Percentiles rank a stretch among this genome's conserved stretches.
These are phyloP conservation scores for Euphorbia peplus DNA, from an alignment of 345 rosid species.

Conservation along the genomic window DNA sequence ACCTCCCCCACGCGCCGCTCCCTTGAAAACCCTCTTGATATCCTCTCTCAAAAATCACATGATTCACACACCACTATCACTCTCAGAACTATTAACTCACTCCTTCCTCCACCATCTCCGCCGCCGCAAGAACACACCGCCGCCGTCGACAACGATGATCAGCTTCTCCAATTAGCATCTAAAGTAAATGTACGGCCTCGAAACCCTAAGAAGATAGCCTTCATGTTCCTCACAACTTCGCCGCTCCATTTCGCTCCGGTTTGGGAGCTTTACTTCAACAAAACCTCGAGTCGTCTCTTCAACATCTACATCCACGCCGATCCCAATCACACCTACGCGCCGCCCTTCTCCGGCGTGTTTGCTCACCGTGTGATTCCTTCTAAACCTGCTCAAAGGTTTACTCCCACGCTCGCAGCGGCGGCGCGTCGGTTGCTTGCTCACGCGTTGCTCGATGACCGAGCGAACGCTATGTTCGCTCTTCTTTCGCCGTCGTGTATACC, in stretches of 20 bases:
- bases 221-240: conserved; percentile 59
- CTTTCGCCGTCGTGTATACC: conserved; percentile 75
- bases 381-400: conserved; percentile 39
- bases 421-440: conserved; percentile 66
- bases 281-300: conserved; percentile 32
- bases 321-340: conserved; percentile 42
- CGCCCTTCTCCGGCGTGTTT: conserved; percentile 57
- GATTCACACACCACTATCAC: conserved; percentile 5
- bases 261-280: conserved; percentile 61
- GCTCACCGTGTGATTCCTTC: conserved; percentile 51
- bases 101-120: conserved; percentile 14
- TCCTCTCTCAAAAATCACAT: conserved; percentile 9
- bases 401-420: conserved; percentile 65
- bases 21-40: neutral
- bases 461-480: conserved; percentile 62
- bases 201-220: conserved; percentile 55
- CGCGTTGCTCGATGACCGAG: conserved; percentile 60
- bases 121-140: conserved; percentile 6
- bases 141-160: conserved; percentile 39
- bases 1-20: conserved; percentile 14
- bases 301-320: conserved; percentile 75
- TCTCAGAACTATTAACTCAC: neutral
- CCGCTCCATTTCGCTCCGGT: conserved; percentile 67
- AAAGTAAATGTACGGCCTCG: conserved; percentile 38
- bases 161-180: conserved; percentile 45